phyloP scores from a whole-genome alignment of 768 basidiomycete species.

The Mycena vitilis region DNA sequence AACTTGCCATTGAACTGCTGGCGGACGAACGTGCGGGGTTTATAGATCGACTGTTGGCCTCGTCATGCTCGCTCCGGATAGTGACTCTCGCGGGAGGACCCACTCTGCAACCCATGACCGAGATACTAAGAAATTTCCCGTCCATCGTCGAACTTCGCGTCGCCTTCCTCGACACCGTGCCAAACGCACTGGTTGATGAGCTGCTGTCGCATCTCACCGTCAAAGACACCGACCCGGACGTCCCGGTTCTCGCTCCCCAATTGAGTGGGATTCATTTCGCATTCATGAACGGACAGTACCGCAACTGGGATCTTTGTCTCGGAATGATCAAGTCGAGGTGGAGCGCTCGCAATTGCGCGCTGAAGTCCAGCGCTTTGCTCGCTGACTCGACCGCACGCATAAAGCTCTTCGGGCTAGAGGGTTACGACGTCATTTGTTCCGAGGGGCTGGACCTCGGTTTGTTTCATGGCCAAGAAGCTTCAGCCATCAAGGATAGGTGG shows the following conservation, averaged over 20 bases:
- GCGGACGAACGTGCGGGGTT: background rate
- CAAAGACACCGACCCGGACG: no score
- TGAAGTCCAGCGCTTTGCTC: background rate
- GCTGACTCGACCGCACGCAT: background rate
- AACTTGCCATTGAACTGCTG: background rate
- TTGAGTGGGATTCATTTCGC: background rate
- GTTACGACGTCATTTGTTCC: background rate
- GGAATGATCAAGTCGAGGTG: slow-evolving; percentile 6
- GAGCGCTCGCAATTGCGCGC: background rate
- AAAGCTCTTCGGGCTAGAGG: background rate
- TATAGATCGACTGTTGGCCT: background rate
- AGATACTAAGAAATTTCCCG: no score
- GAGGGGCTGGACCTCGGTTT: slow-evolving; percentile 4
- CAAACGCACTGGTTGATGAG: no score
- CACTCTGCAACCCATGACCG: no score
- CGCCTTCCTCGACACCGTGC: no score
- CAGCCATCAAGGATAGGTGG: no score
- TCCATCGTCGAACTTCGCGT: no score
- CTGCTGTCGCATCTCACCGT: no score
- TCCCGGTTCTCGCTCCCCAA: slow-evolving; percentile 1
- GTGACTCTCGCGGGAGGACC: no score
- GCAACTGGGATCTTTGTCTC: background rate
- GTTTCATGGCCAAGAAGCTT: background rate
- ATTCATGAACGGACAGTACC: background rate
- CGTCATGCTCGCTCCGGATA: background rate